A percentile compares a stretch with the other conserved stretches of the same genome.
phyloP scores from a whole-genome alignment of 2,329 filamentous ascomycete species.

The Calonectria hongkongensis region DNA sequence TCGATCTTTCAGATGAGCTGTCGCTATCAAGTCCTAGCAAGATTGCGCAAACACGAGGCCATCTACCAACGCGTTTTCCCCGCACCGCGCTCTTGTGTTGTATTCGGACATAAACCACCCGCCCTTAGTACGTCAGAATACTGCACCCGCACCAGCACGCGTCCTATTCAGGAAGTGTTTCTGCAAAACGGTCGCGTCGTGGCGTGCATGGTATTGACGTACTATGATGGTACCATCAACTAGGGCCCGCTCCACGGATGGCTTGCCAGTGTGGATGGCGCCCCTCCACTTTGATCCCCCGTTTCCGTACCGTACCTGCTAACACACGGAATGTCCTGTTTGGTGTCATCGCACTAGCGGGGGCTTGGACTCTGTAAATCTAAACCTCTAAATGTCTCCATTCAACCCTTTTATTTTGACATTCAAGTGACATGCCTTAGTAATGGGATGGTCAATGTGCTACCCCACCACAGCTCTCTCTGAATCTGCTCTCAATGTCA shows the following conservation, averaged over 20 bases:
- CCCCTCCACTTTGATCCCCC: not conserved
- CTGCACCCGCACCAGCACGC: constrained; percentile 34
- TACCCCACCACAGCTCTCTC: not conserved
- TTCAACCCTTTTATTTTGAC: not conserved
- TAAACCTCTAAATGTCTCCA: not conserved
- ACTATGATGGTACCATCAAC: constrained; percentile 45
- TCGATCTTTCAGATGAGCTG: not conserved
- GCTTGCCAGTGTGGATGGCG: constrained; percentile 38
- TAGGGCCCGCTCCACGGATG: constrained; percentile 39
- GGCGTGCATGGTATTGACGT: constrained; percentile 47
- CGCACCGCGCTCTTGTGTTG: constrained; percentile 19
- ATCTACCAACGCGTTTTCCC: constrained; percentile 19
- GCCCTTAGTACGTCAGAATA: constrained; percentile 29
- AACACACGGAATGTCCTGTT: not conserved
- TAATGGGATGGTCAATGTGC: not conserved
- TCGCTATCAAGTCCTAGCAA: constrained; percentile 4
- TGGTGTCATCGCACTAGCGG: not conserved
- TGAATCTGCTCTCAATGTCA: not conserved
- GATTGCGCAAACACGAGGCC: constrained; percentile 25
- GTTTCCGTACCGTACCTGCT: not conserved
- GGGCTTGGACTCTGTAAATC: not conserved
- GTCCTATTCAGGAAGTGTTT: constrained; percentile 28
- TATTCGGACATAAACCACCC: constrained; percentile 29
- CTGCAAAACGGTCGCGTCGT: constrained; percentile 36
- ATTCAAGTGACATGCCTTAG: not conserved